phyloP scores from a whole-genome alignment of 768 basidiomycete genomes.

The Calocera cornea region DNA sequence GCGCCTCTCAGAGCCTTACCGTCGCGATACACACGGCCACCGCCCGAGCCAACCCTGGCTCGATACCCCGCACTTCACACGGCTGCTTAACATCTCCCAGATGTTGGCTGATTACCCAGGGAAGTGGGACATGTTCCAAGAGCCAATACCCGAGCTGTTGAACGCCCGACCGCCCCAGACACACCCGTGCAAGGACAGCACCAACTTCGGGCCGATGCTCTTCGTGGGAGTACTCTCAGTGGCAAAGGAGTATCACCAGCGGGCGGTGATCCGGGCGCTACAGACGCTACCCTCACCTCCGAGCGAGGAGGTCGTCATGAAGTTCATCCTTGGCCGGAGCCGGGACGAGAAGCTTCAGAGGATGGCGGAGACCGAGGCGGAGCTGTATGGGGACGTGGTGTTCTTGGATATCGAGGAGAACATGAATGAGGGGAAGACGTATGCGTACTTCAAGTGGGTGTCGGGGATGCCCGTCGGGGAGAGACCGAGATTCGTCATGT shows the following conservation, averaged over 20 bases:
- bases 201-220: constrained; percentile 21
- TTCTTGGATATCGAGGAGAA: constrained; percentile 78
- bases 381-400: constrained; percentile 62
- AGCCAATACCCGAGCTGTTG: not conserved
- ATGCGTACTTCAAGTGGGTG: constrained; percentile 83
- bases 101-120: not conserved
- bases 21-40: not conserved
- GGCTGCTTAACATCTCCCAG: not conserved
- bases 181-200: not conserved
- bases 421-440: constrained; percentile 91
- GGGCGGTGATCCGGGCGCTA: constrained; percentile 56
- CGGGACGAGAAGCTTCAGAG: not conserved
- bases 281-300: not conserved
- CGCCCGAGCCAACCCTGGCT: not conserved
- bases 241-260: constrained; percentile 69
- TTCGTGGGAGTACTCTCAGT: constrained; percentile 84
- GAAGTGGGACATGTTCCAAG: not conserved
- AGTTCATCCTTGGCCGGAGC: not conserved
- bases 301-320: not conserved
- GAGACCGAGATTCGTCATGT: not conserved
- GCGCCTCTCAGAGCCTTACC: not conserved
- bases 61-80: not conserved
- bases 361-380: not conserved
- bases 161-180: not conserved
- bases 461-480: not conserved